These are phyloP conservation scores for Aaosphaeria arxii DNA, from an alignment of 2,329 filamentous ascomycete species.

Conservation along the genomic window DNA sequence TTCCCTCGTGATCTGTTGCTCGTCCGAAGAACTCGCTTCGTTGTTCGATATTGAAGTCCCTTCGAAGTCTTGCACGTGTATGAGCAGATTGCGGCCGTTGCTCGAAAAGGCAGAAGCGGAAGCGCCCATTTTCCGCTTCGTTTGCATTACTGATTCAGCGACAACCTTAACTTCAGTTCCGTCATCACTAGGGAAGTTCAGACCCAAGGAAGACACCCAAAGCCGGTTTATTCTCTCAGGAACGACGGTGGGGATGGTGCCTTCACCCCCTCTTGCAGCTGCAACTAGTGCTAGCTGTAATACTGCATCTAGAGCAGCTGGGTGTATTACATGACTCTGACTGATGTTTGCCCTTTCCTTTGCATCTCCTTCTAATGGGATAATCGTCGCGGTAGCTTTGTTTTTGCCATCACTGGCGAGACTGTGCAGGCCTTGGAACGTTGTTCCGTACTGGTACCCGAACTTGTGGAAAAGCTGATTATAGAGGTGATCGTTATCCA, in stretches of 20 bases:
- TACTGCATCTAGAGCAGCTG: constrained; percentile 1
- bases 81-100: too few relatives aligned
- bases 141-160: too few relatives aligned
- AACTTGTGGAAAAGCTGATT: background rate
- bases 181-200: too few relatives aligned
- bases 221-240: background rate
- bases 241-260: background rate
- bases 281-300: background rate
- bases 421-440: constrained; percentile 1
- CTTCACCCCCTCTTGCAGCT: background rate
- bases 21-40: too few relatives aligned
- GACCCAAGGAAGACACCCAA: background rate
- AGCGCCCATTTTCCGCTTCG: too few relatives aligned
- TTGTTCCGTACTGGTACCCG: constrained; percentile 3
- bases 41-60: too few relatives aligned
- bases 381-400: background rate
- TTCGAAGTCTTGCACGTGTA: too few relatives aligned
- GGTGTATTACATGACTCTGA: background rate
- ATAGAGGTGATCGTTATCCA: too few relatives aligned
- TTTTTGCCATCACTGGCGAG: background rate
- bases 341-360: background rate
- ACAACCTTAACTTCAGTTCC: too few relatives aligned
- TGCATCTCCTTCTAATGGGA: background rate
- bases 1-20: too few relatives aligned
- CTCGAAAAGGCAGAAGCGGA: too few relatives aligned